phyloP scores from a whole-genome alignment of 208 protist genomes.

The Leishmania arabica region DNA sequence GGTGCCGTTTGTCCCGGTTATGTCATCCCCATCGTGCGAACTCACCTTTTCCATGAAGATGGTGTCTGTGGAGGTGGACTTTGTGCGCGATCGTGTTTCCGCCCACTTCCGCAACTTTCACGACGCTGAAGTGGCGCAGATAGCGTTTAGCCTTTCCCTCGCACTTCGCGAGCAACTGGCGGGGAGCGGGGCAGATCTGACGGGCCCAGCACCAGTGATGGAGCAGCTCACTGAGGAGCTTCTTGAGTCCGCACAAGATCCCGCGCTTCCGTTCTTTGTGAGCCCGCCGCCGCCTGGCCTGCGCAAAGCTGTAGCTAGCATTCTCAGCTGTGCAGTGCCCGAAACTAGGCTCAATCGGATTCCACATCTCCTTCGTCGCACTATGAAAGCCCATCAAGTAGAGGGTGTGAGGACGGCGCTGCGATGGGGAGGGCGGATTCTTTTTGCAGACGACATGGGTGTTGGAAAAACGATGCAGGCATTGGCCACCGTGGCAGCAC shows the following conservation, averaged over 20 bases:
- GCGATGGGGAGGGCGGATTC: conserved; percentile 40
- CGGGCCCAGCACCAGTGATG: conserved; percentile 26
- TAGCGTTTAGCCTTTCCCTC: conserved; percentile 24
- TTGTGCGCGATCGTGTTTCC: conserved; percentile 8
- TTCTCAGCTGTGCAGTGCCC: background rate
- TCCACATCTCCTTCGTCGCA: conserved; percentile 18
- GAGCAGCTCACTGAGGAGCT: conserved; percentile 35
- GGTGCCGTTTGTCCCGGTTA: conserved; percentile 40
- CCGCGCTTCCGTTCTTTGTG: conserved; percentile 28
- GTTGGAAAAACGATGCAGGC: conserved; percentile 84
- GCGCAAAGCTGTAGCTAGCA: background rate
- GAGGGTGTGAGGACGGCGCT: conserved; percentile 60
- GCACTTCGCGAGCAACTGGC: conserved; percentile 21
- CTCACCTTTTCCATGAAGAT: conserved; percentile 37
- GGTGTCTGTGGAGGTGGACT: conserved; percentile 56
- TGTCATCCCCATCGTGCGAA: conserved; percentile 40
- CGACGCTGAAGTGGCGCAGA: conserved; percentile 6
- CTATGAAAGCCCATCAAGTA: conserved; percentile 64
- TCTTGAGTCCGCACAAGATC: conserved; percentile 21
- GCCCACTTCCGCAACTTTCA: conserved; percentile 35
- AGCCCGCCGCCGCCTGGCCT: conserved; percentile 15
- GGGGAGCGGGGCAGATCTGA: background rate
- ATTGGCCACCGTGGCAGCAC: conserved; percentile 58
- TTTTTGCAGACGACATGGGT: conserved; percentile 89
- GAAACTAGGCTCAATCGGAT: conserved; percentile 15